These are phyloP conservation scores for Fusarium bactridioides DNA, from an alignment of 2,329 filamentous ascomycete genomes.

Conservation along the genomic window DNA sequence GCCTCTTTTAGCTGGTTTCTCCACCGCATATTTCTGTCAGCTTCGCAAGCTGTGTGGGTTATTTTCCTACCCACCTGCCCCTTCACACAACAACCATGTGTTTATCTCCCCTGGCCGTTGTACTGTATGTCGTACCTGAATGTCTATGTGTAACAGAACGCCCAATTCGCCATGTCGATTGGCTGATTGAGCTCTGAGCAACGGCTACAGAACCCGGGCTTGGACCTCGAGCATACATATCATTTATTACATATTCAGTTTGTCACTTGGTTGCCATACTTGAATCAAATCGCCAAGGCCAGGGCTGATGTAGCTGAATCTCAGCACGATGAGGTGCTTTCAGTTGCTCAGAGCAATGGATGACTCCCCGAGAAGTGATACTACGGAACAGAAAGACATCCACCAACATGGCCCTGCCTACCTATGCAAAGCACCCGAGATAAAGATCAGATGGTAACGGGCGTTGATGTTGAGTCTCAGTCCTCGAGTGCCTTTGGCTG, in stretches of 20 bases:
- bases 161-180: conserved; percentile 8
- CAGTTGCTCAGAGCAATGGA: background rate
- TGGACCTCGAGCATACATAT: background rate
- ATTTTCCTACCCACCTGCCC: too few species aligned
- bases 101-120: background rate
- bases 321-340: background rate
- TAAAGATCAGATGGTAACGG: background rate
- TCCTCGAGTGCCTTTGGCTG: background rate
- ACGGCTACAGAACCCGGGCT: conserved; percentile 5
- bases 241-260: background rate
- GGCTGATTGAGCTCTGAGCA: background rate
- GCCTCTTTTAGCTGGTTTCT: too few species aligned
- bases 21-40: too few species aligned
- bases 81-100: conserved; percentile 11
- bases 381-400: background rate
- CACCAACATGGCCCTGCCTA: background rate
- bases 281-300: background rate
- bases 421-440: background rate
- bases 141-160: background rate
- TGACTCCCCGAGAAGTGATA: background rate
- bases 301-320: background rate
- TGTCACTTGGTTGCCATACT: background rate
- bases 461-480: background rate
- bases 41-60: too few species aligned
- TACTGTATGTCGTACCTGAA: conserved; percentile 7